Evolutionary conservation across 441 rosid genomes (phyloP), one percentile per base, ranked within the genome.

Genomic region (Populus trichocarpa): DNA sequence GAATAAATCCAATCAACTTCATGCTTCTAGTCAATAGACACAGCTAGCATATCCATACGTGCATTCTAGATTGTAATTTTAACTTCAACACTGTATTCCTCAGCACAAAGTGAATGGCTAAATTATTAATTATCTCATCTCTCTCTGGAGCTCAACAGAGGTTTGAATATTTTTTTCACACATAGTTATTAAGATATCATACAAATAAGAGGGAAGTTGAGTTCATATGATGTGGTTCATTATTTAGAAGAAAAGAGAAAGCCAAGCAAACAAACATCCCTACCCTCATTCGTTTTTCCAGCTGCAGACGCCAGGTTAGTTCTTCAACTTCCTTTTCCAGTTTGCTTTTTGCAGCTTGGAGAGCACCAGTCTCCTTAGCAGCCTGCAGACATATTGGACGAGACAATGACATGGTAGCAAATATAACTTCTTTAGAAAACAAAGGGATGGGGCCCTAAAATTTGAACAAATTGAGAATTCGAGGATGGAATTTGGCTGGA

Each of bases 291-390:
- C 87, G 89, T 81, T 90, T 94, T 89, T 96, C 99, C 79, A 85
- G 85, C 86, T 93, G 88, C 79, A 94, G 78, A 67, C 82, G 86
- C 90, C 88, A 85, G 53, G 94, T 90, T 72, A 96, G 91, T 81
- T 96, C 97, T 85, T 96, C 93, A 79, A 96, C 97, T 88, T 96
- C 85, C 85, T 93, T 87, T 88, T 93, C 99, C 79, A 96, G 85
- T 88, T 87, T 90, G 80, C 73, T 86, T 85, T 92, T 94, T 79
- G 99, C 98, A 81, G 87, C 98, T 88, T 94, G 97, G 70, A 94
- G 98, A 74, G 94, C 98, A 83, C 96, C 96, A 83, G 98, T 88
- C 86, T 96, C 96, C 86, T 86, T 91, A 73, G 99, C 97, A 85
- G 98, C 95, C 98, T 94, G 84, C 73, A 77, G 65, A 70, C 70